Percentiles rank a stretch among this genome's conserved stretches.
phyloP scores from a whole-genome alignment of 139 green algal genomes.

The Volvox africanus region DNA sequence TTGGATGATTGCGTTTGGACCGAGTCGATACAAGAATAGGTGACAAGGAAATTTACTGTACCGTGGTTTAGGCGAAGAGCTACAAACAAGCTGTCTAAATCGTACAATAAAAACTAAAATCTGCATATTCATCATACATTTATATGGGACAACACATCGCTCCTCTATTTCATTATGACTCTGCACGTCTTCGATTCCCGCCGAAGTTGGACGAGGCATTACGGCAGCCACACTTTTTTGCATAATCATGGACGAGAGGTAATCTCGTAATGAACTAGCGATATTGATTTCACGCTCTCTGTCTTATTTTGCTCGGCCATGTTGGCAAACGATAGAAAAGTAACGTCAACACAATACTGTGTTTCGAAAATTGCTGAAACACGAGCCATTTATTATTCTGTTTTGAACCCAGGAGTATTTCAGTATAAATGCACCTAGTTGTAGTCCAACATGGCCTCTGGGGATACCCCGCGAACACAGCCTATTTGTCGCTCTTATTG shows the following conservation, averaged over 20 bases:
- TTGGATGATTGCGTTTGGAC: no score
- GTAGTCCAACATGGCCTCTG: conserved; percentile 31
- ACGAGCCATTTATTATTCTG: neutral
- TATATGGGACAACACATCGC: no score
- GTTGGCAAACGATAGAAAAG: neutral
- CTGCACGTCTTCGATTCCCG: no score
- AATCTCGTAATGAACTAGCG: neutral
- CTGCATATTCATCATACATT: no score
- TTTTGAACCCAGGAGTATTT: no score
- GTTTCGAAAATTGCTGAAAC: neutral
- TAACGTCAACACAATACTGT: neutral
- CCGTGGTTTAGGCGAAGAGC: no score
- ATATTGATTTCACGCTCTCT: no score
- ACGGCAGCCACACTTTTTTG: neutral
- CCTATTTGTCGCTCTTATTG: neutral
- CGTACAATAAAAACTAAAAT: no score
- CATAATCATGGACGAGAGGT: neutral
- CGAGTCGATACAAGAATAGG: no score
- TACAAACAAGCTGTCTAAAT: no score
- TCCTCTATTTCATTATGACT: no score
- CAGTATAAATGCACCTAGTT: neutral
- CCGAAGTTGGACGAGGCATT: neutral
- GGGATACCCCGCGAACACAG: conserved; percentile 10
- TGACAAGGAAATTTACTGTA: no score
- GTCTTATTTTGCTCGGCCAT: neutral